Base-by-base conservation (phyloP, 2,329 filamentous ascomycete genomes). In the Aspergillus ochraceus region DNA sequence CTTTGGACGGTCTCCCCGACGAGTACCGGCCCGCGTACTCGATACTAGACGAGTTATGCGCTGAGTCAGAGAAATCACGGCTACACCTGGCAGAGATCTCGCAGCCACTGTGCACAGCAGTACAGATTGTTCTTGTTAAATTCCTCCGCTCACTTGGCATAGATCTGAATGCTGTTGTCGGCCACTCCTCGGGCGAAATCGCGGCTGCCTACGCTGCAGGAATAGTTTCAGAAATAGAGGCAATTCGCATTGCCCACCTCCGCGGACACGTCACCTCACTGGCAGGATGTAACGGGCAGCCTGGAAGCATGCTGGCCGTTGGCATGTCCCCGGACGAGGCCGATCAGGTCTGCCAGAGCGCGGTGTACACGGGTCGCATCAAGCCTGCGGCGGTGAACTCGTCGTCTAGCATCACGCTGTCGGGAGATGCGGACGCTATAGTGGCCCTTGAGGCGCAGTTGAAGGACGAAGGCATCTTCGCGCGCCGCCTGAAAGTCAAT, bases 181-280 rank as follows among this genome's bases (percentile, higher is more conserved):
- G 82, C 2, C 82, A 84, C 63, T 83, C 80, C 0, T 80, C 78
- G 0, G 82, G 82, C 2, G 82, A 84, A 62, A 83, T 84, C 11
- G 80, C 69, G 0, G 81, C 81, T 0, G 82, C 80, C 0, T 85
- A 83, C 61, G 80, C 81, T 0, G 77, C 80, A 0, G 82, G 81
- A 0, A 69, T 76, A 17, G 55, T 86, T 2, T 70, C 70, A 0
- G 71, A 71, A 1, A 52, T 66, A 1, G 77, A 80, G 11, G 81
- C 81, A 3, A 80, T 84, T 3, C 66, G 66, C 0, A 71, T 78
- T 19, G 79, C 81, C 0, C 83, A 81, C 62, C 79, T 79, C 54
- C 77, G 82, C 0, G 81, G 81, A 0, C 64, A 76, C 11, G 68
- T 70, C 52, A 64, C 72, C 9, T 62, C 63, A 1, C 56, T 66